These are phyloP conservation scores for Plasmodium inui DNA, from an alignment of 169 alveolate genomes.

Conservation along the genomic window DNA sequence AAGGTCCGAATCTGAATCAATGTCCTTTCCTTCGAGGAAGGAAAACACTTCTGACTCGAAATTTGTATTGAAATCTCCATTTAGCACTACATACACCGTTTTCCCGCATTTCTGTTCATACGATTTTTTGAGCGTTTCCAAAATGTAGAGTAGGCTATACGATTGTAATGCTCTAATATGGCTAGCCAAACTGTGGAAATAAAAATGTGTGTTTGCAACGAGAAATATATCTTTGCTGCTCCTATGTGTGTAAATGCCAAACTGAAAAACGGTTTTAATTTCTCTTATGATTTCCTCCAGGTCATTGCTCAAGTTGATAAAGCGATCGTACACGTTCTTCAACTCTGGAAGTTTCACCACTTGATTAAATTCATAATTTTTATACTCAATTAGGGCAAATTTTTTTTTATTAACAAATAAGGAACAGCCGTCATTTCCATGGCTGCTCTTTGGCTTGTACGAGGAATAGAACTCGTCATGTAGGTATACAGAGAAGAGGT, in stretches of 20 bases:
- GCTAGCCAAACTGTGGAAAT: constrained; percentile 67
- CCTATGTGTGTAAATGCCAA: constrained; percentile 66
- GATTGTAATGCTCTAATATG: constrained; percentile 67
- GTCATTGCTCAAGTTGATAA: constrained; percentile 22
- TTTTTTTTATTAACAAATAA: constrained; percentile 70
- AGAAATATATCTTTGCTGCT: constrained; percentile 7
- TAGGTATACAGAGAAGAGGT: constrained; percentile 35
- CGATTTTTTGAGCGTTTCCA: constrained; percentile 31
- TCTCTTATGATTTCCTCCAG: constrained; percentile 50
- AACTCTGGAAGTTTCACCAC: constrained; percentile 38
- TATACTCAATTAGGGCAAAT: constrained; percentile 33
- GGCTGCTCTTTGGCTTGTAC: constrained; percentile 33
- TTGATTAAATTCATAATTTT: constrained; percentile 58
- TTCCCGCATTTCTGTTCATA: constrained; percentile 21
- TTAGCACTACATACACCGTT: constrained; percentile 36
- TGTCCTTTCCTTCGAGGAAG: constrained; percentile 55
- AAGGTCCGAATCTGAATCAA: constrained; percentile 20
- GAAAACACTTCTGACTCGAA: constrained; percentile 71
- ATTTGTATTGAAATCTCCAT: constrained; percentile 64
- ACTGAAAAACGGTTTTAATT: constrained; percentile 59
- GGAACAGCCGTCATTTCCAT: constrained; percentile 75
- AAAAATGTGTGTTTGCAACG: constrained; percentile 69
- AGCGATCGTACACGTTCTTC: constrained; percentile 40
- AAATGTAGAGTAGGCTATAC: constrained; percentile 27
- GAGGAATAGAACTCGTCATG: constrained; percentile 38